These are phyloP conservation scores for Colletotrichum noveboracense DNA, from an alignment of 2,329 filamentous ascomycete genomes.

Conservation along the genomic window DNA sequence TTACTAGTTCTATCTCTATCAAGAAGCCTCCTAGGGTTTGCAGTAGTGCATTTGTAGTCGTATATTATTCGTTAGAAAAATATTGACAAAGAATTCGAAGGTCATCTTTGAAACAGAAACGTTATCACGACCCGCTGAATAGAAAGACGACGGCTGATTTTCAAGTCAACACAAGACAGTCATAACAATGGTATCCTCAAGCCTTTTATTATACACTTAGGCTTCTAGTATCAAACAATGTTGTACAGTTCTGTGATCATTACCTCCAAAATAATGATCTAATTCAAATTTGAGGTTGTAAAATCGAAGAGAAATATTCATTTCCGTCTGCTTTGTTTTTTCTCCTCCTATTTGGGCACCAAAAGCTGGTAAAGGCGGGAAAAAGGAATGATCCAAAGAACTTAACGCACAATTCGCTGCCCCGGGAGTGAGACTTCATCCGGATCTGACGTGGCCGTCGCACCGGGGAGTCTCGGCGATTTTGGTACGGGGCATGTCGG, in stretches of 20 bases:
- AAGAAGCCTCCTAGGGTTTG: background rate
- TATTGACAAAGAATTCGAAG: background rate
- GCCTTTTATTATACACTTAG: background rate
- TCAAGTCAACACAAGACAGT: too few species aligned
- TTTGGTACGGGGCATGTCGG: background rate
- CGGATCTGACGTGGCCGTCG: background rate
- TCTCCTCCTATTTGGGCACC: background rate
- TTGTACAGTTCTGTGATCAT: background rate
- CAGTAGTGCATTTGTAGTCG: background rate
- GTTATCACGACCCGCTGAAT: background rate
- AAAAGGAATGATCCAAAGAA: background rate
- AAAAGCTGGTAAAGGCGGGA: background rate
- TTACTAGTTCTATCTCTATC: background rate
- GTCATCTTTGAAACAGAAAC: accelerated
- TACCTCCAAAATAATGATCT: too few species aligned
- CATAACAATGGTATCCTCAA: too few species aligned
- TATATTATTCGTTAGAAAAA: accelerated
- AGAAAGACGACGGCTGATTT: background rate
- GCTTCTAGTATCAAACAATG: background rate
- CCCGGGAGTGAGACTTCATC: background rate
- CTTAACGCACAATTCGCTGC: background rate
- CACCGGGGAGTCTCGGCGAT: background rate
- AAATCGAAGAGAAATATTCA: background rate
- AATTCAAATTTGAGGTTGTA: background rate
- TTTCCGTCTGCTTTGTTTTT: background rate